A percentile compares a stretch with the other conserved stretches of the same genome.
Conservation (phyloP, 1,139 yeast genomes). For the Lodderomyces oxycetoniae region DNA sequence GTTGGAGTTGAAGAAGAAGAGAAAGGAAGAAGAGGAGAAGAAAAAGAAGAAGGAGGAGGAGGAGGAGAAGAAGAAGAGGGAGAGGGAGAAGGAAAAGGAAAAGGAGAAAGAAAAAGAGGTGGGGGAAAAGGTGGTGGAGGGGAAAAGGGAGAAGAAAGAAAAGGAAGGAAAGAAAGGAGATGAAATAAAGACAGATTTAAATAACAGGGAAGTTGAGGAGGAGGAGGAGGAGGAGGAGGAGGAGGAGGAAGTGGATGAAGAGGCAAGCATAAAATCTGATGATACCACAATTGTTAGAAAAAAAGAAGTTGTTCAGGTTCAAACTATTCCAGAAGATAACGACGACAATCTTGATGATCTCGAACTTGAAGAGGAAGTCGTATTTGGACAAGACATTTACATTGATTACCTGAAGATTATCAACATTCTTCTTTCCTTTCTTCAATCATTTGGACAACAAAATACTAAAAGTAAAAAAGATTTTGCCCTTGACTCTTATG, state of each 20-base stretch:
- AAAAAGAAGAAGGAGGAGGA: constrained; percentile 4
- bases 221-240: constrained; percentile 5
- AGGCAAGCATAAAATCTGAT: constrained; percentile 23
- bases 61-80: constrained; percentile 6
- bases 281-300: constrained; percentile 18
- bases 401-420: constrained; percentile 79
- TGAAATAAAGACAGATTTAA: constrained; percentile 1
- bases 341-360: constrained; percentile 5
- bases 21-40: constrained; percentile 9
- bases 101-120: constrained; percentile 2
- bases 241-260: constrained; percentile 14
- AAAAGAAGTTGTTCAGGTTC: constrained; percentile 12
- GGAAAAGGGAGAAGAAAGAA: not conserved
- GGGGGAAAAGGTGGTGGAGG: constrained; percentile 1
- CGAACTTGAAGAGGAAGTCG: constrained; percentile 32
- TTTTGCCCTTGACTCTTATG: constrained; percentile 35
- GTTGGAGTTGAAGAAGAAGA: constrained; percentile 36
- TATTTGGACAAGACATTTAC: constrained; percentile 79
- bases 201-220: not conserved
- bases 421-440: constrained; percentile 71
- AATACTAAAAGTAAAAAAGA: constrained; percentile 24
- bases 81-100: constrained; percentile 7
- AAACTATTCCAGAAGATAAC: constrained; percentile 2
- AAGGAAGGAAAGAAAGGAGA: too few relatives aligned
- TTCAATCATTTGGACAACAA: constrained; percentile 42